Evolutionary conservation across 345 rosid genomes (phyloP).

Genomic region (Gossypium ekmanianum): DNA sequence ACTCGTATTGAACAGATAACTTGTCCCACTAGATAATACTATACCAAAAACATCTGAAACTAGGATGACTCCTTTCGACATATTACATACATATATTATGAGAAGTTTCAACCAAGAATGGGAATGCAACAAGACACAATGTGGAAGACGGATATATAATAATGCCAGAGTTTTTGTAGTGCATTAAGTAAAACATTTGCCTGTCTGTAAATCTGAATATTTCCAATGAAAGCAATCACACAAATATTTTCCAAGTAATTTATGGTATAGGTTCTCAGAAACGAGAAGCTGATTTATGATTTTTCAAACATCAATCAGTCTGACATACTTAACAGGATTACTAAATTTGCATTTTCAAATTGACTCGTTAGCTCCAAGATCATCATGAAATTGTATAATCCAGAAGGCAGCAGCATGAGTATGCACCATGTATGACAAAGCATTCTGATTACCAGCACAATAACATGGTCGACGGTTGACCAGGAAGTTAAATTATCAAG

Average conservation of each 20-base stretch:
- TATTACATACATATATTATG: background rate
- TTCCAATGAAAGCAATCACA: background rate
- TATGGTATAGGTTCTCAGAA: background rate
- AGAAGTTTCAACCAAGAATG: background rate
- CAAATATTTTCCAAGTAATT: background rate
- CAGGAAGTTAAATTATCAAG: background rate
- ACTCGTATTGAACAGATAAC: background rate
- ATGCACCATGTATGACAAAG: background rate
- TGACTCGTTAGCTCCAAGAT: background rate
- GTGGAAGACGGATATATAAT: background rate
- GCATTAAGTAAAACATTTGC: background rate
- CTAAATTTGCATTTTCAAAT: background rate
- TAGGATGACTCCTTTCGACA: background rate
- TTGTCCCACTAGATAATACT: background rate
- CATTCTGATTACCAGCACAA: background rate
- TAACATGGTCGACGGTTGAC: background rate
- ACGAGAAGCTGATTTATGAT: background rate
- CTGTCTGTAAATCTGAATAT: background rate
- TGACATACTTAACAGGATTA: background rate
- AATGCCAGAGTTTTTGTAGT: background rate
- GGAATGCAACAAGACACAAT: background rate
- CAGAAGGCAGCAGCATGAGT: background rate
- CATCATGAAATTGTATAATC: background rate
- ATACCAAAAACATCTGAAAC: background rate
- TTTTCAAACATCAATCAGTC: constrained; percentile 4